These are phyloP conservation scores for Diatrype stigma DNA, from an alignment of 2,329 filamentous ascomycete species.

Conservation along the genomic window DNA sequence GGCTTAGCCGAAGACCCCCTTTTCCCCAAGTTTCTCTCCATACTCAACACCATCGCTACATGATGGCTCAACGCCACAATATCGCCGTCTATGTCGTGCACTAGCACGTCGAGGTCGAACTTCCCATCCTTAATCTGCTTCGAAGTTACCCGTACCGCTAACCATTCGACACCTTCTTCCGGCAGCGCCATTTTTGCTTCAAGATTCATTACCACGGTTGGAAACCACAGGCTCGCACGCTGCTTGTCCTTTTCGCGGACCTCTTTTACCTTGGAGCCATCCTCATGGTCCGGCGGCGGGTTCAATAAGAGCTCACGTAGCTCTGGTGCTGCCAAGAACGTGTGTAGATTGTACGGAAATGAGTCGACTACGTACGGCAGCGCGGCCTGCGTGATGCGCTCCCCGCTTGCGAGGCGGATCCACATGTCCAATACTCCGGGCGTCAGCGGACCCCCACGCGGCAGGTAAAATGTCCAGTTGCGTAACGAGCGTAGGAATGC, in stretches of 20 bases:
- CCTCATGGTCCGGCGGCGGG: slow-evolving; percentile 5
- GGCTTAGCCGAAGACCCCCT: too few relatives aligned
- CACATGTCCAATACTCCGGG: slow-evolving; percentile 25
- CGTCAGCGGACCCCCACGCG: slow-evolving; percentile 15
- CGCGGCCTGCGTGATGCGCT: slow-evolving; percentile 18
- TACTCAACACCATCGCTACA: slow-evolving; percentile 23
- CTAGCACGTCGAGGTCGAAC: slow-evolving; percentile 25
- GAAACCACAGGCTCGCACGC: slow-evolving; percentile 52
- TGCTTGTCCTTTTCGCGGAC: neutral
- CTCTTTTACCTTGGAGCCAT: neutral
- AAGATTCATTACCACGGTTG: slow-evolving; percentile 62
- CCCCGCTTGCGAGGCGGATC: slow-evolving; percentile 24
- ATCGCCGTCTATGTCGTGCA: slow-evolving; percentile 22
- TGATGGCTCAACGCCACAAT: slow-evolving; percentile 28
- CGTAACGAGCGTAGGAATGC: too few relatives aligned
- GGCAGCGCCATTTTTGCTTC: slow-evolving; percentile 70
- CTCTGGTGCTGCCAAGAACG: neutral
- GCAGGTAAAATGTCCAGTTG: slow-evolving; percentile 10
- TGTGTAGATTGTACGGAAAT: neutral
- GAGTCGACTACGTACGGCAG: neutral
- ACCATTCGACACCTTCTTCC: slow-evolving; percentile 59
- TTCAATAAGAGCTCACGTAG: slow-evolving; percentile 1
- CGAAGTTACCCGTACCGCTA: slow-evolving; percentile 52
- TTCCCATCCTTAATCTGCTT: slow-evolving; percentile 21
- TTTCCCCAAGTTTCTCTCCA: slow-evolving; percentile 22